Percentiles rank a stretch among this genome's conserved stretches.
Evolutionary conservation across 2,329 filamentous ascomycete species (phyloP).

Genomic region (Cladosporium sphaerospermum): DNA sequence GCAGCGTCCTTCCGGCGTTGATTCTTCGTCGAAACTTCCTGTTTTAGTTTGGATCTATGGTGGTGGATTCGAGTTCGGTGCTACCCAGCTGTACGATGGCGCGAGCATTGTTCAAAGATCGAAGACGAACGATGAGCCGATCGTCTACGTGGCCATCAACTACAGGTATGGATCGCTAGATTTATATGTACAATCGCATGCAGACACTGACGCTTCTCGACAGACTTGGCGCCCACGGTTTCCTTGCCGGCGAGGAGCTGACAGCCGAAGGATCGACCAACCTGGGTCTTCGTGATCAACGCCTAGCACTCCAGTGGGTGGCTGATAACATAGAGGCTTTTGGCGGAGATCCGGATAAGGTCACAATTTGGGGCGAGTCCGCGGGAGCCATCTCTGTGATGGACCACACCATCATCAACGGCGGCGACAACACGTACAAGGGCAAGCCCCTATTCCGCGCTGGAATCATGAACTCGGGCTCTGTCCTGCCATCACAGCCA

Average conservation of each 20-base stretch:
- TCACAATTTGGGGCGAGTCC: constrained; percentile 18
- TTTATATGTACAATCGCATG: no score
- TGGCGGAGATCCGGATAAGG: constrained; percentile 52
- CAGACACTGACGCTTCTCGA: not conserved
- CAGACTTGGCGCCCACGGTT: constrained; percentile 26
- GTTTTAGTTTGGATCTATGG: constrained; percentile 41
- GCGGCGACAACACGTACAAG: constrained; percentile 68
- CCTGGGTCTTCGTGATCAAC: constrained; percentile 58
- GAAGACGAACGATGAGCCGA: constrained; percentile 34
- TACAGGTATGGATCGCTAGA: constrained; percentile 22
- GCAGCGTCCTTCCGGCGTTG: not conserved
- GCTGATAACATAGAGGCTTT: constrained; percentile 53
- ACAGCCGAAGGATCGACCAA: constrained; percentile 43
- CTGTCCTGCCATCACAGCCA: constrained; percentile 51
- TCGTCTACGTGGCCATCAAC: constrained; percentile 27
- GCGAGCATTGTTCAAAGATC: constrained; percentile 9
- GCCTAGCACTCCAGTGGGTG: constrained; percentile 54
- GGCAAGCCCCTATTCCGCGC: constrained; percentile 67
- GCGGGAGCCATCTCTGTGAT: constrained; percentile 17
- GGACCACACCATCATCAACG: constrained; percentile 69
- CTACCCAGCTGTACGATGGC: constrained; percentile 4
- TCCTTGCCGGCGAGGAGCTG: constrained; percentile 26
- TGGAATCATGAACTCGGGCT: constrained; percentile 72
- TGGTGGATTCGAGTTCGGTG: constrained; percentile 27
- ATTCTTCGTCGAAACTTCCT: constrained; percentile 25